phyloP scores from a whole-genome alignment of 1,284 basidiomycete genomes.

The Vanrija sp. region DNA sequence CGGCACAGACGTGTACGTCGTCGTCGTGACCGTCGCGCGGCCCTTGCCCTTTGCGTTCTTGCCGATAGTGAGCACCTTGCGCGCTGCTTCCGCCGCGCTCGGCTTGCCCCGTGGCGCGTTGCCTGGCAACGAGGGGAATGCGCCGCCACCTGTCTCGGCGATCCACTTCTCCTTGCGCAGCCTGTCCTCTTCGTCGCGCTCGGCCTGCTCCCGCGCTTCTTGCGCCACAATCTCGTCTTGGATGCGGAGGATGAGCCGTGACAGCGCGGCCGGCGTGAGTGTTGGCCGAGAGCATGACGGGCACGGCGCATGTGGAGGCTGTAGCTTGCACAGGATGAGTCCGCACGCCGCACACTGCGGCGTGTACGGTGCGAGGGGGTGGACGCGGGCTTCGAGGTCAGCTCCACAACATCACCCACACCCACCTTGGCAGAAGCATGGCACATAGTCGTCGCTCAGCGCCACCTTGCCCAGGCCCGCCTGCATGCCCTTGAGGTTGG shows the following conservation, averaged over 20 bases:
- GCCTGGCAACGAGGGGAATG: slow-evolving; percentile 40
- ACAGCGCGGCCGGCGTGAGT: slow-evolving; percentile 34
- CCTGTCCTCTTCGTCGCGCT: slow-evolving; percentile 30
- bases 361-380: slow-evolving; percentile 45
- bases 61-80: slow-evolving; percentile 21
- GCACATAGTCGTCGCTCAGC: slow-evolving; percentile 10
- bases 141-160: slow-evolving; percentile 40
- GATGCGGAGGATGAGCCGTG: slow-evolving; percentile 37
- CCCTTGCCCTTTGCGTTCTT: slow-evolving; percentile 29
- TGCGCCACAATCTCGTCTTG: slow-evolving; percentile 38
- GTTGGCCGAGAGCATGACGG: slow-evolving; percentile 43
- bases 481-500: slow-evolving; percentile 28
- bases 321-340: slow-evolving; percentile 45
- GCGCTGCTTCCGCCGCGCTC: slow-evolving; percentile 4
- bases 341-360: slow-evolving; percentile 48
- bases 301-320: slow-evolving; percentile 45
- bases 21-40: slow-evolving; percentile 24
- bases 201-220: slow-evolving; percentile 31
- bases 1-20: slow-evolving; percentile 32
- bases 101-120: neutral
- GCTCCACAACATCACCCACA: neutral
- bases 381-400: slow-evolving; percentile 40
- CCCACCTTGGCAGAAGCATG: slow-evolving; percentile 52
- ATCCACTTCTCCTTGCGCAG: slow-evolving; percentile 27
- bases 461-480: slow-evolving; percentile 29